Evolutionary conservation across 805 yeast species (phyloP), one percentile per base, ranked within the genome.

Genomic region (Lipomyces spencermartinsiae): DNA sequence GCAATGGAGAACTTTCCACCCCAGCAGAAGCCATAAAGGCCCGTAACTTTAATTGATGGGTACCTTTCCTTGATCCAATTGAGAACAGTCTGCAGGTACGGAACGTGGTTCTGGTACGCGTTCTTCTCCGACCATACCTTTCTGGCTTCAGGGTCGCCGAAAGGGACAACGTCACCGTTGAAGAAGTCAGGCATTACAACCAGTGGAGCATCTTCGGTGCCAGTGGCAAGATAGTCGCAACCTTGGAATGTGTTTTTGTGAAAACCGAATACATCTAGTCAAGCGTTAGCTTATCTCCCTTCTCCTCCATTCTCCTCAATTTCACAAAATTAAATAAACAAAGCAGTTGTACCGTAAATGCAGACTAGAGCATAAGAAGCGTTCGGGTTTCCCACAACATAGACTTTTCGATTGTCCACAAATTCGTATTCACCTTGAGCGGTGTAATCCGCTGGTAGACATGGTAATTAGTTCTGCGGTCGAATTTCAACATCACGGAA

Each of bases 11-110:
- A n/a, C 58, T 71, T 71, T 5, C 67, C 72, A 19, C 73, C 73
- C 73, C 73, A 71, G 66, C 73, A 71, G 29, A 66, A 61, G 7
- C 73, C 73, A 61, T 70, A 70, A 19, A 69, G 56, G 14, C 72
- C 72, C 16, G 62, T 62, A 2, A 58, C 54, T 19, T 60, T 55
- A 22, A 69, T 65, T 29, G 58, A 12, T 33, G 69, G 69, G 33
- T 60, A 66, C 25, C 49, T 60, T 10, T 16, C n/a, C 39, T 58
- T 61, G 37, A 69, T 46, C 53, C 37, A 62, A n/a, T 43, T 49
- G 14, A 63, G 34, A 4, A 63, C 56, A 2, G 35, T 16, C 12
- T 60, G 62, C 34, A 63, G 34, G 57, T 63, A 66, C 22, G 65
- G 64, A 9, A 61, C 35, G 33, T 63, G 63, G 19, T 46, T 58